Evolutionary conservation across 495 filamentous ascomycete genomes (phyloP), one percentile per base, ranked within the genome.

Genomic region (Lepidopterella palustris): DNA sequence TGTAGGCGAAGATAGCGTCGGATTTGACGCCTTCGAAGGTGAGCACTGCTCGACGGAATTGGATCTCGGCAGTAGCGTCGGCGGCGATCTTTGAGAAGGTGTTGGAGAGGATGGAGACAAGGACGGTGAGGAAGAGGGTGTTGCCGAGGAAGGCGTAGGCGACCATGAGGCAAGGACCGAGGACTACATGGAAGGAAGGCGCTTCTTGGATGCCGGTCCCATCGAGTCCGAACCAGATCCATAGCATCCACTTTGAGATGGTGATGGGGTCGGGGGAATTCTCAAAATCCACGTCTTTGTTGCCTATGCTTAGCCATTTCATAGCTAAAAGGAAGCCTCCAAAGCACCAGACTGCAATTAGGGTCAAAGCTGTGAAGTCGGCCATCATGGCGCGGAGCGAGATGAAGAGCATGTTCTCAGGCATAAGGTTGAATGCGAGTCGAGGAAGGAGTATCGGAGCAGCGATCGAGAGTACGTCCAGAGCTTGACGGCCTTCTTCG

Each of bases 181-280:
- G 77, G 21, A 87, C 69, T 72, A 76, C 75, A 70, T 89, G 86
- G 59, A 89, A 84, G 24, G 83, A 80, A 26, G 74, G 78, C 11
- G 85, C 86, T 61, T 79, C 72, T 59, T 85, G 77, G 29, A 89
- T 84, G 4, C 86, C 86, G 1, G 84, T 87, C 8, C 86, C 86
- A 57, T 89, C 86, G 11, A 89, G 76, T 0, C 86, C 86, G 60
- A 89, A 89, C 86, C 86, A 89, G 55, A 89, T 86, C 78, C 84
- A 89, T 0, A 89, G 77, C 86, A 89, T 88, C 86, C 86, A 89
- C 68, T 87, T 88, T 40, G 80, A 79, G 56, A 89, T 87, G 0
- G 79, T 86, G 21, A 80, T 69, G 51, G 74, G 48, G 39, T 71
- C 61, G 32, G 82, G 80, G 2, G 53, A 50, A 6, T 55, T 57